Base-by-base conservation (phyloP, 2,329 filamentous ascomycete genomes). In the Ophiognomonia clavigignenti-juglandacearum region DNA sequence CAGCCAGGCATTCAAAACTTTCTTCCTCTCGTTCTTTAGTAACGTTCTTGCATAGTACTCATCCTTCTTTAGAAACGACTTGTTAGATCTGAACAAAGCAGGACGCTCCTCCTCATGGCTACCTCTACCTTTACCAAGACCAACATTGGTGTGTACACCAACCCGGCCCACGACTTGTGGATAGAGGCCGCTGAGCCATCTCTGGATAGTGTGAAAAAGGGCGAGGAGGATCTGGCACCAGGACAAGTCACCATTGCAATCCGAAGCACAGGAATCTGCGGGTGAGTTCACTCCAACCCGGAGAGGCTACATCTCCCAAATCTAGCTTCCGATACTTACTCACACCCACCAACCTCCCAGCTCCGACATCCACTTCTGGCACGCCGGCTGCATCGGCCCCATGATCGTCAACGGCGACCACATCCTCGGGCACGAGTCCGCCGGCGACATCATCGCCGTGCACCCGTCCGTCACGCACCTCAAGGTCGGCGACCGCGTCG, bases 301-400 rank as follows among this genome's bases (percentile, higher is more conserved):
- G n/a, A n/a, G n/a, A n/a, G n/a, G n/a, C n/a, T n/a, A n/a, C n/a
- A n/a, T n/a, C n/a, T n/a, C n/a, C n/a, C n/a, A n/a, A n/a, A n/a
- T n/a, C n/a, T n/a, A n/a, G n/a, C n/a, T n/a, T n/a, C n/a, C n/a
- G n/a, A n/a, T n/a, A n/a, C n/a, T n/a, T n/a, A n/a, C n/a, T n/a
- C n/a, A n/a, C n/a, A n/a, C n/a, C n/a, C n/a, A n/a, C 20, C 27
- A 16, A 14, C 4, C 16, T 43, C 11, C 40, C 59, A 92, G 88
- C 48, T 95, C 88, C 51, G 91, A 96, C 67, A 85, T 97, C 47
- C 92, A 97, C 71, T 97, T 97, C 74, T 97, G 92, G 92, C 88
- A 95, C 64, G 86, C 86, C 41, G 92, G 92, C 56, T 88, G 87
- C 72, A 97, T 97, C 63, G 92, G 92, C 23, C 91, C 91, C 57